Conservation (phyloP, 225 moss, liverwort and hornwort species). For the Takakia lepidozioides region DNA sequence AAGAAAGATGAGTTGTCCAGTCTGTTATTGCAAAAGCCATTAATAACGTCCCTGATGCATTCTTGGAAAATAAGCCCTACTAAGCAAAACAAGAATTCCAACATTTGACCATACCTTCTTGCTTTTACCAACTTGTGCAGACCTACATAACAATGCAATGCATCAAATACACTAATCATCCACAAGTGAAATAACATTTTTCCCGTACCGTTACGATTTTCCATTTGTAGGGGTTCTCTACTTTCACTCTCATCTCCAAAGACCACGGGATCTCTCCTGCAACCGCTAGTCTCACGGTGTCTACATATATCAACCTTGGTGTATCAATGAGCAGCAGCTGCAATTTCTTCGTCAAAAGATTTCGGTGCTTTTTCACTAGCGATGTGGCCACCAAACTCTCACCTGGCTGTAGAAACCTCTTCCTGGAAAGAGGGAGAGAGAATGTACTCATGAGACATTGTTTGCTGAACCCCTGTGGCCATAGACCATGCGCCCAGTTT, state of each 20-base stretch:
- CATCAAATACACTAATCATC: too few relatives aligned
- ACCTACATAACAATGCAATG: too few relatives aligned
- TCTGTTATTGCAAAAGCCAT: not conserved
- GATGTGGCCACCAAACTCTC: conserved; percentile 39
- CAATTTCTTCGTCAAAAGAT: conserved; percentile 22
- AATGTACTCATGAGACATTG: too few relatives aligned
- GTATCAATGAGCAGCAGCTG: conserved; percentile 38
- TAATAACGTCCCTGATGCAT: too few relatives aligned
- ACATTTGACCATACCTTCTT: too few relatives aligned
- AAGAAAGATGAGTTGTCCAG: not conserved
- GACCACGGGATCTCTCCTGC: conserved; percentile 31
- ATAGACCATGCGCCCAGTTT: too few relatives aligned
- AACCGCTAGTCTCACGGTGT: conserved; percentile 16
- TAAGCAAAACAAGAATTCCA: too few relatives aligned
- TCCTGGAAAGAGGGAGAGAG: conserved; percentile 35
- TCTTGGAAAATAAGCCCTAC: too few relatives aligned
- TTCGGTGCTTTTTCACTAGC: conserved; percentile 24
- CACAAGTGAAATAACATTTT: too few relatives aligned
- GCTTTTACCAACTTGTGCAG: too few relatives aligned
- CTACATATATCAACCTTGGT: conserved; percentile 29
- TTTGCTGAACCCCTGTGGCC: too few relatives aligned
- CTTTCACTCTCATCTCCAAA: conserved; percentile 19
- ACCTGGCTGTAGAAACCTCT: conserved; percentile 38
- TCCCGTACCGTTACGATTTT: conserved; percentile 32
- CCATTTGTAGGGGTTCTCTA: conserved; percentile 27